Percentiles rank a stretch among this genome's conserved stretches.
These are phyloP conservation scores for Salvia rosmarinus DNA, from an alignment of 257 asterid species.

Conservation along the genomic window DNA sequence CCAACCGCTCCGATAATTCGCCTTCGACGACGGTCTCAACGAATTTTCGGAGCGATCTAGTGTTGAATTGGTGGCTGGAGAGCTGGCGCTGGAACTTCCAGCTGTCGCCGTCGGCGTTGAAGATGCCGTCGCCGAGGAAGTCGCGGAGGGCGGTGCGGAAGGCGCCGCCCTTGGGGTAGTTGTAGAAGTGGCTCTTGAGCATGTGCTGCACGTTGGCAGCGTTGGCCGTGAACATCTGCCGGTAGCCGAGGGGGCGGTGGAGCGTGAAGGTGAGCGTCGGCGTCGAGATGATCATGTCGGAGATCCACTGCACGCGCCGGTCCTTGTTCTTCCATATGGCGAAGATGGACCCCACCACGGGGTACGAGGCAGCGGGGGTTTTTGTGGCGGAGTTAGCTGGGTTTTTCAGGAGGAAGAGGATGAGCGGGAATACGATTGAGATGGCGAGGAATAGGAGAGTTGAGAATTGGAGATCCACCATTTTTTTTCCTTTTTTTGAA, in stretches of 20 bases:
- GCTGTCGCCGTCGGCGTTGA: slow-evolving; percentile 58
- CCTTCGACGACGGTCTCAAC: slow-evolving; percentile 57
- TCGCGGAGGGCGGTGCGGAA: slow-evolving; percentile 38
- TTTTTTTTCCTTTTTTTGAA: neutral
- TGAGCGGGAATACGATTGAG: slow-evolving; percentile 26
- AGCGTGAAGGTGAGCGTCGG: slow-evolving; percentile 65
- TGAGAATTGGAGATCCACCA: slow-evolving; percentile 28
- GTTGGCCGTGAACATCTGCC: slow-evolving; percentile 57
- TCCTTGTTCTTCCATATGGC: slow-evolving; percentile 42
- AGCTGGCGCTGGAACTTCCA: slow-evolving; percentile 70
- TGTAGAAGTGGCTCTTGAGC: slow-evolving; percentile 54
- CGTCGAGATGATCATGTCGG: slow-evolving; percentile 41
- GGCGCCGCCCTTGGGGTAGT: slow-evolving; percentile 54
- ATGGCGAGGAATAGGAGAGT: slow-evolving; percentile 36
- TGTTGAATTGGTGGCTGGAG: slow-evolving; percentile 67
- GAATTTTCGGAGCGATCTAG: slow-evolving; percentile 55
- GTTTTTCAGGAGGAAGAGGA: slow-evolving; percentile 35
- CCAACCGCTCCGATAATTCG: slow-evolving; percentile 47
- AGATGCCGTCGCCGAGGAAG: slow-evolving; percentile 68
- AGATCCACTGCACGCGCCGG: slow-evolving; percentile 57
- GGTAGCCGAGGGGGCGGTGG: slow-evolving; percentile 55
- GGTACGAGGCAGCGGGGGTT: no score
- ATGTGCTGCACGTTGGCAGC: slow-evolving; percentile 68
- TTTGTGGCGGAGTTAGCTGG: slow-evolving; percentile 4
- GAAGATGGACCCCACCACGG: slow-evolving; percentile 56